Conservation (phyloP, 768 basidiomycete species). For the Basidioascus undulatus region DNA sequence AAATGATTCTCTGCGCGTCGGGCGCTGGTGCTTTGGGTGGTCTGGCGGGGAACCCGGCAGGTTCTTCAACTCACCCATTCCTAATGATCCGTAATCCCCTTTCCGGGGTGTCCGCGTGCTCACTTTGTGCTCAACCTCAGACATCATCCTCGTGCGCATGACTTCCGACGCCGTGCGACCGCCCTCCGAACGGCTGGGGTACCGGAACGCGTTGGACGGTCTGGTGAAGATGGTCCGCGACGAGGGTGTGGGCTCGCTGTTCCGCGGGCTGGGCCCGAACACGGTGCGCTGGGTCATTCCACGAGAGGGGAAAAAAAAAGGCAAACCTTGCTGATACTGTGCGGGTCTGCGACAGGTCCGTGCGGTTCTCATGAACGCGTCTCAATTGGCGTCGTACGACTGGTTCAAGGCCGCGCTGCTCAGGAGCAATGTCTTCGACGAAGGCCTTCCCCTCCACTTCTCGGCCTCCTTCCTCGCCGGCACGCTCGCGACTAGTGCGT, state of each 20-base stretch:
- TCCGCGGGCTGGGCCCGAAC: conserved; percentile 13
- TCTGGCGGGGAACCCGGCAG: background rate
- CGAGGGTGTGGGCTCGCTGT: conserved; percentile 9
- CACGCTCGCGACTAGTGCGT: no score
- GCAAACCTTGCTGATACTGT: background rate
- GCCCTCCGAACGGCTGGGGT: conserved; percentile 6
- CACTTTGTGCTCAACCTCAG: no score
- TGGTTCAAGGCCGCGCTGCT: conserved; percentile 12
- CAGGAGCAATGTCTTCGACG: conserved; percentile 5
- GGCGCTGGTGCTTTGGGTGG: conserved; percentile 11
- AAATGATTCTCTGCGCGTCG: conserved; percentile 9
- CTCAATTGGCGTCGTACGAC: conserved; percentile 14
- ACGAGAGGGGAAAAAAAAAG: no score
- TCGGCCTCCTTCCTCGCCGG: conserved; percentile 11
- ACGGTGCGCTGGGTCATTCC: background rate
- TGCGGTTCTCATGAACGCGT: conserved; percentile 13
- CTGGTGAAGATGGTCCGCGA: conserved; percentile 9
- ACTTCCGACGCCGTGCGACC: conserved; percentile 9
- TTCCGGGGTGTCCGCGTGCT: no score
- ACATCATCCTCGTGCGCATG: conserved; percentile 10
- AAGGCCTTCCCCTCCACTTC: conserved; percentile 12
- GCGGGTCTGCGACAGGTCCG: background rate
- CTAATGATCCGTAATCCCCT: no score
- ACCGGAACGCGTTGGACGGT: conserved; percentile 14
- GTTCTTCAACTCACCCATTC: background rate